Percentiles rank a stretch among this genome's conserved stretches.
Conservation (phyloP, 208 protist species). For the Trypanosoma cruzi region DNA sequence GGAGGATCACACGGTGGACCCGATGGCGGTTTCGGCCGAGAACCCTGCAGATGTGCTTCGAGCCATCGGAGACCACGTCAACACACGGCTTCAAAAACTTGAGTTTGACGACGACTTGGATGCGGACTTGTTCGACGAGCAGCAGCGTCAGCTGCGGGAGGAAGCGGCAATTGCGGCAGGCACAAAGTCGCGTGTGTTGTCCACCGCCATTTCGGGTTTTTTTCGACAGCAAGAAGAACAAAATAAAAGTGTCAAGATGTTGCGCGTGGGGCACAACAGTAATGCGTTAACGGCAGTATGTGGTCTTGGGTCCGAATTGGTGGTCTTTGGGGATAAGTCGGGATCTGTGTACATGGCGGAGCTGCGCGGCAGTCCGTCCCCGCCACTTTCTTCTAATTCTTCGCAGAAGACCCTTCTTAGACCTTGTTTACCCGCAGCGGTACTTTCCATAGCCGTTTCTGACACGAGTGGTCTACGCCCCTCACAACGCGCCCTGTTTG, state of each 20-base stretch:
- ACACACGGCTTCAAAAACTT: conserved; percentile 71
- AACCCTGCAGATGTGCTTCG: conserved; percentile 38
- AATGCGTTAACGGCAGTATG: conserved; percentile 87
- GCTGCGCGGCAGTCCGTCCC: conserved; percentile 18
- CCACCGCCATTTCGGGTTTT: conserved; percentile 43
- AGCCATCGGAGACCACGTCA: conserved; percentile 78
- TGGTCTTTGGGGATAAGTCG: conserved; percentile 88
- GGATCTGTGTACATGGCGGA: conserved; percentile 76
- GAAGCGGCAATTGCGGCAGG: conserved; percentile 78
- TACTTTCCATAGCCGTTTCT: conserved; percentile 80
- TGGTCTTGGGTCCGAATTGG: conserved; percentile 51
- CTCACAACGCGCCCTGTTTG: conserved; percentile 70
- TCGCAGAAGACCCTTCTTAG: conserved; percentile 44
- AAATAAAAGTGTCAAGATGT: conserved; percentile 17
- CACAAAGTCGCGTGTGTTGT: conserved; percentile 68
- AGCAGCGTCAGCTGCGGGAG: conserved; percentile 67
- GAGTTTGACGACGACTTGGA: conserved; percentile 67
- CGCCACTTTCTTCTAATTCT: conserved; percentile 4
- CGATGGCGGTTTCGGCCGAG: conserved; percentile 15
- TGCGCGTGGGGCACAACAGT: conserved; percentile 83
- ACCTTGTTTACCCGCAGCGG: conserved; percentile 54
- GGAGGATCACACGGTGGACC: conserved; percentile 30
- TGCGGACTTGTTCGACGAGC: conserved; percentile 75
- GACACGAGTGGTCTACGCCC: conserved; percentile 69
- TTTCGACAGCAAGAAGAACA: conserved; percentile 25